Conservation (phyloP, 2,329 filamentous ascomycete species). For the Phyllosticta paracitricarpa region DNA sequence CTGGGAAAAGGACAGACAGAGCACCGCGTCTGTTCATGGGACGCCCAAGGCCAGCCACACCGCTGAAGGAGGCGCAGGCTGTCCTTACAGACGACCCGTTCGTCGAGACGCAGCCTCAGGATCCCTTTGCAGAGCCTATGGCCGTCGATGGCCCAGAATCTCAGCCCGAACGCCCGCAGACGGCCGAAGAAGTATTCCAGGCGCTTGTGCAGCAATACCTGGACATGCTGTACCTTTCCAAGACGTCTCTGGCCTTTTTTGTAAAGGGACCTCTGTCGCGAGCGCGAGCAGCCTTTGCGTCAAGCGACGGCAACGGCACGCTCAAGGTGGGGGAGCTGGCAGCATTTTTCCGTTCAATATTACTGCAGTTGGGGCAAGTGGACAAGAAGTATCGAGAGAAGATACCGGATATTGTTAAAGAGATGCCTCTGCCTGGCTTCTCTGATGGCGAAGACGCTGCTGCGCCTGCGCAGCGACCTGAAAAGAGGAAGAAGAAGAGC, state of each 20-base stretch:
- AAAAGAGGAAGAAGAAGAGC: slow-evolving; percentile 38
- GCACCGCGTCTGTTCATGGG: slow-evolving; percentile 23
- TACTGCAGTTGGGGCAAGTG: slow-evolving; percentile 56
- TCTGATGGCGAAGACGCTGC: slow-evolving; percentile 32
- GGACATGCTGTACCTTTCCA: slow-evolving; percentile 37
- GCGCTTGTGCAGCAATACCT: slow-evolving; percentile 31
- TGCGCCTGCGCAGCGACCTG: slow-evolving; percentile 19
- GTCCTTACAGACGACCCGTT: not conserved
- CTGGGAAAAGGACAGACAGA: slow-evolving; percentile 15
- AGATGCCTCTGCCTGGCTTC: slow-evolving; percentile 35
- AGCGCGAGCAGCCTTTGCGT: slow-evolving; percentile 59
- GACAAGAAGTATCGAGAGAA: slow-evolving; percentile 75
- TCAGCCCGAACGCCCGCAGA: slow-evolving; percentile 2
- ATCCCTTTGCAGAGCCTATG: slow-evolving; percentile 1
- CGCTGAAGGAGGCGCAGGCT: not conserved
- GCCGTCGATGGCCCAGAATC: not conserved
- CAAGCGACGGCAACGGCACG: slow-evolving; percentile 47
- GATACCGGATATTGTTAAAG: slow-evolving; percentile 54
- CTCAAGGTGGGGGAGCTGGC: slow-evolving; percentile 55
- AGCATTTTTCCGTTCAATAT: slow-evolving; percentile 56
- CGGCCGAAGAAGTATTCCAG: slow-evolving; percentile 41
- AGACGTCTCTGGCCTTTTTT: slow-evolving; percentile 74
- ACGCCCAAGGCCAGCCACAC: slow-evolving; percentile 12
- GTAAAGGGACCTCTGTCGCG: slow-evolving; percentile 71
- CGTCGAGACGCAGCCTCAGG: slow-evolving; percentile 1